phyloP scores from a whole-genome alignment of 768 basidiomycete genomes.

The Rhodocollybia butyracea region DNA sequence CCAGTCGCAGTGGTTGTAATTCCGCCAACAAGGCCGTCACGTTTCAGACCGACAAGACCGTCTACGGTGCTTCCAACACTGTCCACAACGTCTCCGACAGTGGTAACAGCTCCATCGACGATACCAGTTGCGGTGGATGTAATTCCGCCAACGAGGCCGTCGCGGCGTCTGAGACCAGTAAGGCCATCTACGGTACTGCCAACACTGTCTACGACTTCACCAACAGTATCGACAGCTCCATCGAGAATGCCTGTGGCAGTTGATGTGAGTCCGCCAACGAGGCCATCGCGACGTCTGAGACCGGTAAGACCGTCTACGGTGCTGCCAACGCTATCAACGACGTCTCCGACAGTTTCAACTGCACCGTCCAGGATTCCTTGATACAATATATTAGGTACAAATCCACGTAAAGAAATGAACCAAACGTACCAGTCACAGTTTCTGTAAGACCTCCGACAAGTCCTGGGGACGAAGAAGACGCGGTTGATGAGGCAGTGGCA shows the following conservation, averaged over 20 bases:
- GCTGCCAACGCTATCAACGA: not conserved
- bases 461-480: not conserved
- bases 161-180: not conserved
- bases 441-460: not conserved
- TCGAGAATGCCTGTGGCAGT: not conserved
- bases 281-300: slow-evolving; percentile 3
- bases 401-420: too few relatives aligned
- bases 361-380: not conserved
- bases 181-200: not conserved
- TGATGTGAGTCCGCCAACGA: not conserved
- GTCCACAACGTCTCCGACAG: not conserved
- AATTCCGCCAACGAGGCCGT: too few relatives aligned
- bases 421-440: not conserved
- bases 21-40: not conserved
- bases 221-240: not conserved
- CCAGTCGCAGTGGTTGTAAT: too few relatives aligned
- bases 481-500: not conserved
- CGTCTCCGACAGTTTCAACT: slow-evolving; percentile 2
- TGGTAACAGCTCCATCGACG: not conserved
- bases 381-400: too few relatives aligned
- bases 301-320: slow-evolving; percentile 1
- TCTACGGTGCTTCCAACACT: not conserved
- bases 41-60: not conserved
- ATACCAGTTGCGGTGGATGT: not conserved
- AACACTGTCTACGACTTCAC: not conserved